Conservation (phyloP, 805 yeast species). For the Pichia eremophila region DNA sequence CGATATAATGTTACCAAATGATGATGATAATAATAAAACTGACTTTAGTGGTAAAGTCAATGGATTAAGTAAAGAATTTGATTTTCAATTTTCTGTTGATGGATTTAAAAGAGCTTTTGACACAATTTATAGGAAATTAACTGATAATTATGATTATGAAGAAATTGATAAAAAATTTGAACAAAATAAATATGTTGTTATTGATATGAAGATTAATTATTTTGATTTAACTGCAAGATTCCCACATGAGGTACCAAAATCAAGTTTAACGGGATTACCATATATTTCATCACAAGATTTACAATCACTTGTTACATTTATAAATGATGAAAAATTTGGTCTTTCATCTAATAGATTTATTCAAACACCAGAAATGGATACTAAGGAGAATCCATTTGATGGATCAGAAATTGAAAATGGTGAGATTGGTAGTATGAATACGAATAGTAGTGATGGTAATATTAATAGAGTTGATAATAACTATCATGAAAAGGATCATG, state of each 20-base stretch:
- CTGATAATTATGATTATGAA: background rate
- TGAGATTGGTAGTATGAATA: slow-evolving; percentile 14
- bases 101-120: slow-evolving; percentile 4
- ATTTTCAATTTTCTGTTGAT: slow-evolving; percentile 5
- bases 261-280: slow-evolving; percentile 44
- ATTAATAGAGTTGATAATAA: background rate
- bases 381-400: slow-evolving; percentile 18
- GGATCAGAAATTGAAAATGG: slow-evolving; percentile 16
- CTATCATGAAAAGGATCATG: background rate
- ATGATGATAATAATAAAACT: background rate
- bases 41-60: slow-evolving; percentile 19
- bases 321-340: slow-evolving; percentile 38
- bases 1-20: slow-evolving; percentile 62
- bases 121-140: slow-evolving; percentile 5
- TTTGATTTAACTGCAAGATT: slow-evolving; percentile 49
- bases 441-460: slow-evolving; percentile 8
- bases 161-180: background rate
- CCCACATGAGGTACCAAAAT: slow-evolving; percentile 39
- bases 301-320: slow-evolving; percentile 50
- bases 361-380: slow-evolving; percentile 7
- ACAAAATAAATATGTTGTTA: slow-evolving; percentile 46
- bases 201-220: slow-evolving; percentile 59
- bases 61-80: slow-evolving; percentile 7
- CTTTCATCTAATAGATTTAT: slow-evolving; percentile 13
- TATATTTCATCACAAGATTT: slow-evolving; percentile 51